Evolutionary conservation across 495 filamentous ascomycete species (phyloP), one percentile per base, ranked within the genome.

Genomic region (Apiosordaria backusii): DNA sequence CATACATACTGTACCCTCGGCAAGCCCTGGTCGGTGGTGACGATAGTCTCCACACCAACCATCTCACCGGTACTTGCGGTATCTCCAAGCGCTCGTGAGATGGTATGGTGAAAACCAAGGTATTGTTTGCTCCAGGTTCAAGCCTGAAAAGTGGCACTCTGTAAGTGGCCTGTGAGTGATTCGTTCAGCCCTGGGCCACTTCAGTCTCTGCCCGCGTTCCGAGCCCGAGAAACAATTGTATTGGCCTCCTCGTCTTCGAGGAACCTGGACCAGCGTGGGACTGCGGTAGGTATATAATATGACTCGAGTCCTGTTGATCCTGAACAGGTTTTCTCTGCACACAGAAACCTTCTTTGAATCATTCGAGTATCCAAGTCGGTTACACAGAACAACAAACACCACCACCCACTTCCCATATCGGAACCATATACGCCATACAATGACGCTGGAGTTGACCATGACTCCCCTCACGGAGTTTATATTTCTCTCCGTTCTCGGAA

Each of bases 401-500:
- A 10, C 5, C 16, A 45, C 5, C 35, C 10, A 0, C 13, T 9
- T 45, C 35, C 10, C 3, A 9, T 13, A 0, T 13, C 9, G 9
- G 16, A 45, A 2, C 16, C 9, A 0, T 45, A 45, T 45, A 7
- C 0, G 16, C 13, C 35, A 2, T 18, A 2, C 0, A 13, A 45
- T 5, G 0, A 35, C 29, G 0, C 29, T 45, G 35, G 35, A 45
- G 35, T 45, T 45, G 9, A 15, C 35, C 25, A 66, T 66, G 65
- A 19, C 57, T 50, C 23, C 40, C 22, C 21, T 66, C 27, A 22
- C 53, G 0, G 59, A 35, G 25, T 62, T 62, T 23, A 23, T 66
- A 16, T 3, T 66, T 16, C 59, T 66, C 29, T 62, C 60, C 26
- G 50, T 58, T 27, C 19, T 62, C 2, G 60, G 50, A 21, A 66